Base-by-base conservation (phyloP, 1,284 basidiomycete genomes). In the Ceratobasidium sp. region DNA sequence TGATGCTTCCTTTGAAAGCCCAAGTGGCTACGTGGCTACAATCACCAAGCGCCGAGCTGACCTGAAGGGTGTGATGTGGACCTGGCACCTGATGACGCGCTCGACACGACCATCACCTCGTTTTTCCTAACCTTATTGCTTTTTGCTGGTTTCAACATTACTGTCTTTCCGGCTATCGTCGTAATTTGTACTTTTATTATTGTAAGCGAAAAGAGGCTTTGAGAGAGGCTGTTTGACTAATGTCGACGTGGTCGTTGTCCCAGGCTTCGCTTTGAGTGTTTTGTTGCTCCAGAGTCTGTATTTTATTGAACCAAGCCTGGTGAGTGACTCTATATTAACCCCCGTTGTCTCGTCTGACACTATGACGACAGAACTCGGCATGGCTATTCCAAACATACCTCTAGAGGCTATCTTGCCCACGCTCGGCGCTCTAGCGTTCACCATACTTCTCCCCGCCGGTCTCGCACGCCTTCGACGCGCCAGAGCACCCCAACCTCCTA, bases 401-500 rank as follows among this genome's bases (percentile, higher is more conserved):
- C 26, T 56, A 20, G 75, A 66, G 26, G 58, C 64, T 7, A 53
- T 68, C 39, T 20, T 39, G n/a, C 49, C 56, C 3, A 69, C 72
- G 7, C 23, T 75, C 7, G 72, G 46, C 28, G 51, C 61, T 10
- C n/a, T 77, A 28, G 75, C 64, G 3, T 42, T 68, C n/a, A 56
- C 75, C n/a, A 60, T 77, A 2, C 6, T 77, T 3, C 28, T 69
- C 7, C 75, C 63, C 12, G 64, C 55, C 23, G 53, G 66, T 10
- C 26, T 68, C 5, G 18, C 64, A 13, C 64, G 75, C 15, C 28
- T 77, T 1, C 10, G 51, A 33, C 26, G 26, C 15, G 15, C 40
- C n/a, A 40, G 75, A 28, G 5, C 46, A 15, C 5, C 68, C 0
- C 68, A 23, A 42, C 40, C 28, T 23, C 23, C 49, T 33, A 44